These are phyloP conservation scores for Rubia peregrina DNA, from an alignment of 305 asterid genomes.

Conservation along the genomic window DNA sequence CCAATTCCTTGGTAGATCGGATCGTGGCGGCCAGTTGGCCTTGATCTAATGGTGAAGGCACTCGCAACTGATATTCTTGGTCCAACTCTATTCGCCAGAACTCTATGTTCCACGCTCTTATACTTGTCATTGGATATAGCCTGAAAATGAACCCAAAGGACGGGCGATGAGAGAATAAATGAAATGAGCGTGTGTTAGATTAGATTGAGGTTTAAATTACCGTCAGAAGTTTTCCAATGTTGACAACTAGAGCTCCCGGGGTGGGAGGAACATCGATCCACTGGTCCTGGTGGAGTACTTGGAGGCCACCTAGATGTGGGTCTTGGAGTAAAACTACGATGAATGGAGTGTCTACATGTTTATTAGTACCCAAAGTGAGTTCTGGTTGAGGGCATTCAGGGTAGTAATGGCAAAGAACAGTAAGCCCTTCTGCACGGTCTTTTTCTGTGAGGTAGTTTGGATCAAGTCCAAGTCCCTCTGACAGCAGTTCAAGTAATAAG, in stretches of 20 bases:
- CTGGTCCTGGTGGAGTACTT: constrained; percentile 30
- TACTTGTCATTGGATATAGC: constrained; percentile 40
- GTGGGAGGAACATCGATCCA: constrained; percentile 12
- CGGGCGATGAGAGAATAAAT: neutral
- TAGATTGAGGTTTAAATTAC: neutral
- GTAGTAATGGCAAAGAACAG: constrained; percentile 36
- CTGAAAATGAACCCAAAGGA: constrained; percentile 4
- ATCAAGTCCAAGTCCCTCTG: constrained; percentile 45
- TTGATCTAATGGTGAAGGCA: constrained; percentile 22
- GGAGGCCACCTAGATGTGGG: constrained; percentile 42
- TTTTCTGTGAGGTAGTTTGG: constrained; percentile 29
- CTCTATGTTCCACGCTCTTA: constrained; percentile 50
- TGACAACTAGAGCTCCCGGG: constrained; percentile 40
- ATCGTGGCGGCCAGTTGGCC: constrained; percentile 3
- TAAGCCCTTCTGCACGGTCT: constrained; percentile 37
- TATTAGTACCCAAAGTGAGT: constrained; percentile 37
- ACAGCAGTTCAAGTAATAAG: constrained; percentile 30
- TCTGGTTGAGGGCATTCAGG: constrained; percentile 62
- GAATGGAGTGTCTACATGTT: constrained; percentile 40
- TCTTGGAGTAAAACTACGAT: constrained; percentile 51
- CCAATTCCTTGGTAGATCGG: constrained; percentile 29
- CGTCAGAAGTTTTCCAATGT: constrained; percentile 12
- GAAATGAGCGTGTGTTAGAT: neutral
- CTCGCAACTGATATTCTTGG: constrained; percentile 55
- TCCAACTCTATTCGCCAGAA: constrained; percentile 30